These are phyloP conservation scores for Nothophaeocryptopus gaeumannii DNA, from an alignment of 2,329 filamentous ascomycete species.

Conservation along the genomic window DNA sequence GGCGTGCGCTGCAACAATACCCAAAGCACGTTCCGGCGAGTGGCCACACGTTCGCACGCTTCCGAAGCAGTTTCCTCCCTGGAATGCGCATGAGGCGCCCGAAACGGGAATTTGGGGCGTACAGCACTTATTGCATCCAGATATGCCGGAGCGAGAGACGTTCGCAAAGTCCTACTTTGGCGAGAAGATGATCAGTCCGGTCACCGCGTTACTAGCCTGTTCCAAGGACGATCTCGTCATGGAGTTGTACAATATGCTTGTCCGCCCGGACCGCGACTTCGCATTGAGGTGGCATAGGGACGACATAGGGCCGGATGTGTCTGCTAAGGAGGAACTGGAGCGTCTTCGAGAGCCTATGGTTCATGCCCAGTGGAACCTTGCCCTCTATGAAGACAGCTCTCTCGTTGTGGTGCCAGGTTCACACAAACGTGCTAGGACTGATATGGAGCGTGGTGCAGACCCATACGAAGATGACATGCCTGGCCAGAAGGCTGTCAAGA, in stretches of 20 bases:
- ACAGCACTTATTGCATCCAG: conserved; percentile 77
- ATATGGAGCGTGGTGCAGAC: conserved; percentile 63
- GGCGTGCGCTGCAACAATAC: conserved; percentile 58
- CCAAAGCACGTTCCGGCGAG: conserved; percentile 62
- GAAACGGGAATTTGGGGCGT: conserved; percentile 79
- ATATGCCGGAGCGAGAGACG: conserved; percentile 57
- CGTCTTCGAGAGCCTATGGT: conserved; percentile 60
- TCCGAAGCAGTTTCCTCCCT: conserved; percentile 88
- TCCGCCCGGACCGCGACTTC: conserved; percentile 69
- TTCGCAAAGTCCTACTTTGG: conserved; percentile 75
- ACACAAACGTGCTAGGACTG: conserved; percentile 68
- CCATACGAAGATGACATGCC: conserved; percentile 63
- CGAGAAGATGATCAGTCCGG: conserved; percentile 59
- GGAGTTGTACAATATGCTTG: conserved; percentile 84
- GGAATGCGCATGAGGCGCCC: conserved; percentile 53
- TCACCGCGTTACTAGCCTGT: conserved; percentile 61
- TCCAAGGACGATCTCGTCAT: conserved; percentile 65
- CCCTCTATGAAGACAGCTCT: conserved; percentile 70
- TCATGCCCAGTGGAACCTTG: conserved; percentile 86
- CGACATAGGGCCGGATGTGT: conserved; percentile 68
- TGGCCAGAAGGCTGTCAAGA: conserved; percentile 61
- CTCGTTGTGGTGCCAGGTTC: conserved; percentile 75
- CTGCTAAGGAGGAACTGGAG: conserved; percentile 63
- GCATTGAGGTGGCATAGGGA: conserved; percentile 82
- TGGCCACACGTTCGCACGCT: conserved; percentile 84